Percentiles rank a stretch among this genome's conserved stretches.
These are phyloP conservation scores for Arabidopsis arenosa DNA, from an alignment of 345 rosid genomes.

Conservation along the genomic window DNA sequence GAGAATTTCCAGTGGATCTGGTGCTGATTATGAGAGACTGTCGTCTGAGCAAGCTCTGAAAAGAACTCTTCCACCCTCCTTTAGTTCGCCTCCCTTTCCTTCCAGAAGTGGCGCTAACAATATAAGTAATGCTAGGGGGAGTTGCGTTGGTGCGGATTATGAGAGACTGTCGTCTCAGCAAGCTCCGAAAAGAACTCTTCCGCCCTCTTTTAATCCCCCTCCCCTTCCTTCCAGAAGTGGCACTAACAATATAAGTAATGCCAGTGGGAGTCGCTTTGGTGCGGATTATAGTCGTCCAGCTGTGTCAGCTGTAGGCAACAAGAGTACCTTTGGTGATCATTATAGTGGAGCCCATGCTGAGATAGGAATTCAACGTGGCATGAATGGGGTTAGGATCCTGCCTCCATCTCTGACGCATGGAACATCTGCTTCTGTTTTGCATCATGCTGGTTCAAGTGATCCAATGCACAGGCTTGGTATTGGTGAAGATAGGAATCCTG, in stretches of 20 bases:
- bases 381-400: conserved; percentile 64
- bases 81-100: conserved; percentile 42
- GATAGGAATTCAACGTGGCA: conserved; percentile 59
- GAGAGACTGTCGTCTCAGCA: conserved; percentile 49
- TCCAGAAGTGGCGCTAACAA: conserved; percentile 36
- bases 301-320: conserved; percentile 28
- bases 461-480: conserved; percentile 49
- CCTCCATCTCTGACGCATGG: conserved; percentile 68
- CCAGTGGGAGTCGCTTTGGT: conserved; percentile 44
- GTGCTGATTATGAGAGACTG: conserved; percentile 57
- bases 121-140: conserved; percentile 39
- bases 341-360: conserved; percentile 49
- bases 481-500: conserved; percentile 63
- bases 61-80: conserved; percentile 72
- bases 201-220: conserved; percentile 52
- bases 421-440: conserved; percentile 49
- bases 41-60: conserved; percentile 67
- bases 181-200: conserved; percentile 73
- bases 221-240: conserved; percentile 37
- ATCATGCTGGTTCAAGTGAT: conserved; percentile 60
- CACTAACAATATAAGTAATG: conserved; percentile 38
- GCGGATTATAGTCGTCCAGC: conserved; percentile 46
- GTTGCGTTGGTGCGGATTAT: conserved; percentile 46
- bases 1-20: conserved; percentile 56
- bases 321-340: conserved; percentile 50